Evolutionary conservation across 2,329 filamentous ascomycete genomes (phyloP).

Genomic region (Phaeosphaeriaceae sp.): DNA sequence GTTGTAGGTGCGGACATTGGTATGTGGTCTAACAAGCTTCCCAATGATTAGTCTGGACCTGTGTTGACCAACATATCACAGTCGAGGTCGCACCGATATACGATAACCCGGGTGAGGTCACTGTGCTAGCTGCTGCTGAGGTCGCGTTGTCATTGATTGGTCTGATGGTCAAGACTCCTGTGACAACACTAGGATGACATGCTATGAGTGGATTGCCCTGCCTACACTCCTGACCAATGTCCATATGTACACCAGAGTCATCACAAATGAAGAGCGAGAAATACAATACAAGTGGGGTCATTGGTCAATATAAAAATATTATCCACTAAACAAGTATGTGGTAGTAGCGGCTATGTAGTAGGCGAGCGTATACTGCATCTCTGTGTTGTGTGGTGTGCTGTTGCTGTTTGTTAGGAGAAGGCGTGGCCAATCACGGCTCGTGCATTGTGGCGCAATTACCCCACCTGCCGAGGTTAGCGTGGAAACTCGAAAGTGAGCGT

Average conservation of each 20-base stretch:
- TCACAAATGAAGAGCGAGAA: not conserved
- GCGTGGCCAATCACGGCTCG: slow-evolving; percentile 7
- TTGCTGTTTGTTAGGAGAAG: not conserved
- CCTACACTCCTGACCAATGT: no score
- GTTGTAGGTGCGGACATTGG: slow-evolving; percentile 66
- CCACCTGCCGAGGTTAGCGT: slow-evolving; percentile 26
- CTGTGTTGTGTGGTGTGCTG: not conserved
- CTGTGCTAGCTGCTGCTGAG: slow-evolving; percentile 62
- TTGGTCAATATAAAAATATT: not conserved
- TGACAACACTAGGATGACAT: not conserved
- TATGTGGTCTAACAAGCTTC: slow-evolving; percentile 27
- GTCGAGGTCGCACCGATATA: slow-evolving; percentile 69
- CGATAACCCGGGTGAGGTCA: slow-evolving; percentile 66
- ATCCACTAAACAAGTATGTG: no score
- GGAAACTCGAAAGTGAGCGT: slow-evolving; percentile 2
- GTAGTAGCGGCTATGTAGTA: not conserved
- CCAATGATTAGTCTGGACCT: not conserved
- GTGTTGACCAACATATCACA: slow-evolving; percentile 13
- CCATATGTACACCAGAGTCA: not conserved
- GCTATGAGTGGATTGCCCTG: no score
- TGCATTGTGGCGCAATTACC: slow-evolving; percentile 18
- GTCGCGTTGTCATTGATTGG: slow-evolving; percentile 59
- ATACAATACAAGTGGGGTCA: not conserved
- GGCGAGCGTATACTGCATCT: not conserved
- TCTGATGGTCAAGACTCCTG: slow-evolving; percentile 53